These are phyloP conservation scores for Fragilaria crotonensis DNA, from an alignment of 108 stramenopile species.

Conservation along the genomic window DNA sequence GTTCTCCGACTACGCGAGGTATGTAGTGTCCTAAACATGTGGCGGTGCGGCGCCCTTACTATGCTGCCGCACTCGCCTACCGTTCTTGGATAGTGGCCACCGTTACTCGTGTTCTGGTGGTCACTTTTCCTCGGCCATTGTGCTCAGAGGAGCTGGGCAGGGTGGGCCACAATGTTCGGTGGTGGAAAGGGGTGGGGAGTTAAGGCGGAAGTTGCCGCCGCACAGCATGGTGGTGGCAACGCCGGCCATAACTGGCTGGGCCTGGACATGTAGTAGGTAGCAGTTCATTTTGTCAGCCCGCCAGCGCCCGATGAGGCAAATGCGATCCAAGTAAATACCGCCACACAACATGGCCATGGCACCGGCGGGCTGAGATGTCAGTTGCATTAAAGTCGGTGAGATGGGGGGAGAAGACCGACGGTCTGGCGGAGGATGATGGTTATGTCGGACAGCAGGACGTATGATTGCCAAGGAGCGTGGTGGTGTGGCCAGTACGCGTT, in stretches of 20 bases:
- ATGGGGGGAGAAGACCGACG: conserved; percentile 33
- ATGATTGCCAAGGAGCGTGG: not conserved
- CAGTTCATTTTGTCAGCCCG: conserved; percentile 39
- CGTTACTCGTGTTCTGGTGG: too few relatives aligned
- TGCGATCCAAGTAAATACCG: conserved; percentile 30
- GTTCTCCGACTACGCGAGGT: too few relatives aligned
- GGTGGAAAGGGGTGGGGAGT: not conserved
- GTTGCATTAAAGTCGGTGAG: conserved; percentile 20
- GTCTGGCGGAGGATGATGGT: conserved; percentile 1
- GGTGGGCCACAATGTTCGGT: too few relatives aligned
- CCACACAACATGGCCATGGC: conserved; percentile 43
- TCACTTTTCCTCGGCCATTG: too few relatives aligned
- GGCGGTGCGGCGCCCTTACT: too few relatives aligned
- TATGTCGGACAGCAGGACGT: not conserved
- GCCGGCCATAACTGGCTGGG: conserved; percentile 16
- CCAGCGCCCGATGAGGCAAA: conserved; percentile 41
- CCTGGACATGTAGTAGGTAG: conserved; percentile 36
- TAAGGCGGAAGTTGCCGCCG: conserved; percentile 12
- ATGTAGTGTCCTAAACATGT: too few relatives aligned
- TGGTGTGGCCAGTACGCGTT: not conserved
- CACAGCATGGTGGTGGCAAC: conserved; percentile 27
- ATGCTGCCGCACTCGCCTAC: too few relatives aligned
- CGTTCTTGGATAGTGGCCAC: too few relatives aligned
- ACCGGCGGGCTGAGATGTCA: conserved; percentile 35
- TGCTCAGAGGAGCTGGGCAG: too few relatives aligned